These are phyloP conservation scores for Gonium pectorale DNA, from an alignment of 139 green algal species.

Conservation along the genomic window DNA sequence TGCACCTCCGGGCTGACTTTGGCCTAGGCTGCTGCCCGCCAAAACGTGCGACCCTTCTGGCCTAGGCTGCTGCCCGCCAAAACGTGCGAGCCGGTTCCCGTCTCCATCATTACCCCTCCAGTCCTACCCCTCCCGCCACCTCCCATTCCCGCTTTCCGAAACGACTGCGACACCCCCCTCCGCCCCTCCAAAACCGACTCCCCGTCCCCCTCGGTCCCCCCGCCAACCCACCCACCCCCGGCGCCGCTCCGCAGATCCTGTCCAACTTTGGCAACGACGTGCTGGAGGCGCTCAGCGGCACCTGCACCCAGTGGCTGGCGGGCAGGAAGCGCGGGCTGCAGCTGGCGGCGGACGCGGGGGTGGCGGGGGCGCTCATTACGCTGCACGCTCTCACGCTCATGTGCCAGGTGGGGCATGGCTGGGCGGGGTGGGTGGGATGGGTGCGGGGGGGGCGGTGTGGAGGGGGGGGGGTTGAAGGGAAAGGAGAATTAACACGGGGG, in stretches of 20 bases:
- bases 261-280: conserved; percentile 89
- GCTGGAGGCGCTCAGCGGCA: conserved; percentile 83
- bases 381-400: conserved; percentile 79
- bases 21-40: no score
- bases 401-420: conserved; percentile 59
- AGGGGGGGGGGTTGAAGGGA: not conserved
- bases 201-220: not conserved
- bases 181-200: not conserved
- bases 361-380: conserved; percentile 65
- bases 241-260: conserved; percentile 75
- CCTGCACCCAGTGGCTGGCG: conserved; percentile 70
- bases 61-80: no score
- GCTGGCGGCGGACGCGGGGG: conserved; percentile 64
- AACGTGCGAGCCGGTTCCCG: no score
- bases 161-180: no score
- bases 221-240: no score
- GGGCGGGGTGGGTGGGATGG: not conserved
- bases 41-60: no score
- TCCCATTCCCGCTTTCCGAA: not conserved
- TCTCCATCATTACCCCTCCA: no score
- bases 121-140: not conserved
- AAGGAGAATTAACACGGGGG: not conserved
- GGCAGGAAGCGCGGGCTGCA: conserved; percentile 43
- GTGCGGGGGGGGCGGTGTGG: not conserved
- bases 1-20: no score